Evolutionary conservation across 2,329 filamentous ascomycete species (phyloP), one percentile per base, ranked within the genome.

Genomic region (Colletotrichum sp.): DNA sequence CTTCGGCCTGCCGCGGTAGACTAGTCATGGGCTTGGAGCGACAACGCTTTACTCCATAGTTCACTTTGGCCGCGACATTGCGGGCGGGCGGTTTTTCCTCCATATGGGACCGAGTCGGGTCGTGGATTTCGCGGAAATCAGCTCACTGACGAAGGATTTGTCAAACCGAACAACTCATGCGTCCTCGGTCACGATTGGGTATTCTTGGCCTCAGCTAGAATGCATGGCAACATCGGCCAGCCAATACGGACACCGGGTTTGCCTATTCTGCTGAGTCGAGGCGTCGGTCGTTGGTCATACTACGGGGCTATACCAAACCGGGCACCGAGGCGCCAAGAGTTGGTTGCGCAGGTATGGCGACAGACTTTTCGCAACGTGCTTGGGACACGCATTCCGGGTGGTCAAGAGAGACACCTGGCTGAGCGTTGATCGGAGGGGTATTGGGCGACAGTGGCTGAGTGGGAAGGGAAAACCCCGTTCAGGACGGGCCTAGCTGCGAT

Each of bases 241-340:
- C 55, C 26, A 72, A 59, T 67, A 64, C 55, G 32, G 57, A 36
- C 63, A 13, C 32, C 30, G 32, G n/a, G 15, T 36, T 63, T 21
- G 21, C 48, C 57, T 28, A 57, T 55, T 63, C 43, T 9, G 28
- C n/a, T 24, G 36, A 34, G 34, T 71, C 30, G 69, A 68, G 21
- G 24, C 32, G 69, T 26, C 34, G 16, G 16, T 36, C 48, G 66
- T 16, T 24, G 34, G 52, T 43, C 48, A 10, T 30, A n/a, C 43
- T 43, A 66, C 36, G 61, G 72, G 72, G 55, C 70, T 75, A 60
- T 75, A 64, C 73, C 70, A 24, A 26, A 68, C 60, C 21, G 30
- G 70, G 64, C 30, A 73, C 73, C 73, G 73, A 75, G 28, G 73
- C 48, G 73, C 73, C 73, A 75, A 75, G 73, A 75, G 57, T 28